Evolutionary conservation across 768 basidiomycete genomes (phyloP).

Genomic region (Auriscalpium orientale): DNA sequence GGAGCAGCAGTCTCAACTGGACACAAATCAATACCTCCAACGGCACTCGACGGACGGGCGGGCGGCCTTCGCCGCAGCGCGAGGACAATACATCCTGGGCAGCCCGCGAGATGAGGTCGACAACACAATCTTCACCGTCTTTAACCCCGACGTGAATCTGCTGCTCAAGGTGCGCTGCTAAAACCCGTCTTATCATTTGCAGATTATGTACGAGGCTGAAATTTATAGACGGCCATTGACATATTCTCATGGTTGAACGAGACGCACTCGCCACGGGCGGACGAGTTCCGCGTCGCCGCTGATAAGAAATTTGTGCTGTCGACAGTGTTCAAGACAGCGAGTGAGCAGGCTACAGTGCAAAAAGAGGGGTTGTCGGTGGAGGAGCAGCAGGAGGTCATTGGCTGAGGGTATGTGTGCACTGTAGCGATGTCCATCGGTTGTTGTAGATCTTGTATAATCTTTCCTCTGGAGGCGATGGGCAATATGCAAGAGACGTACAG

Average conservation of each 20-base stretch:
- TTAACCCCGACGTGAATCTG: slow-evolving; percentile 36
- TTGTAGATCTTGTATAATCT: too few species aligned
- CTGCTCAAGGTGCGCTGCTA: slow-evolving; percentile 37
- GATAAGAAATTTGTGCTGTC: slow-evolving; percentile 49
- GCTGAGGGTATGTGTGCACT: too few species aligned
- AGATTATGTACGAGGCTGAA: not conserved
- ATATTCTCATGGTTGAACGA: slow-evolving; percentile 42
- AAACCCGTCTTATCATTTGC: not conserved
- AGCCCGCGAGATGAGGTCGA: slow-evolving; percentile 55
- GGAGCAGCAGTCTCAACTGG: slow-evolving; percentile 51
- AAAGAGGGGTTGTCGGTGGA: slow-evolving; percentile 10
- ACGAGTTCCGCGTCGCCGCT: slow-evolving; percentile 55
- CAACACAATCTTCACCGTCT: slow-evolving; percentile 40
- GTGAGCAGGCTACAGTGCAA: slow-evolving; percentile 36
- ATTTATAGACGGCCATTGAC: slow-evolving; percentile 41
- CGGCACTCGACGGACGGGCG: slow-evolving; percentile 39
- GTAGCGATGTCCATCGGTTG: too few species aligned
- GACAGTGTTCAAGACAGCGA: slow-evolving; percentile 53
- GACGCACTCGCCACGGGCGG: slow-evolving; percentile 43
- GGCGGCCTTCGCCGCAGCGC: slow-evolving; percentile 59
- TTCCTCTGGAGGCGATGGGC: too few species aligned
- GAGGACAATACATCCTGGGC: slow-evolving; percentile 40
- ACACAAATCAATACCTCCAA: slow-evolving; percentile 74
- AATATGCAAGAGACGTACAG: too few species aligned
- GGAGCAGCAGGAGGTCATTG: not conserved